Evolutionary conservation across 169 alveolate genomes (phyloP).

Genomic region (Pseudocohnilembus persalinus): DNA sequence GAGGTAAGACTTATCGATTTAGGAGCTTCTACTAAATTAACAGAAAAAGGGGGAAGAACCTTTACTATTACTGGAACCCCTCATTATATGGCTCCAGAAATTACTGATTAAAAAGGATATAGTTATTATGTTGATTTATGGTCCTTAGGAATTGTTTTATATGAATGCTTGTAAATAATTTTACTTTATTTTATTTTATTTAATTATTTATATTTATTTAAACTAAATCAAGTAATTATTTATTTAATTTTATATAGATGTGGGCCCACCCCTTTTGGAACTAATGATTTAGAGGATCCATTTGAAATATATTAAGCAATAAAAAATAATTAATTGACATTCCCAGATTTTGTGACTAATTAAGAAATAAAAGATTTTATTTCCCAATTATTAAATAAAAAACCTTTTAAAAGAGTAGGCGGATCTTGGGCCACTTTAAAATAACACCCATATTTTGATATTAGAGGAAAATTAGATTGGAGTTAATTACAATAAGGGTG

Average conservation of each 20-base stretch:
- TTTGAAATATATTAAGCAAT: background rate
- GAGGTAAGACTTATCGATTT: constrained; percentile 60
- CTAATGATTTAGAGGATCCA: background rate
- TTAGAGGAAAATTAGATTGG: background rate
- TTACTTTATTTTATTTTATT: too few species aligned
- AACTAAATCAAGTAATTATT: too few species aligned
- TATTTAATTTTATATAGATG: background rate
- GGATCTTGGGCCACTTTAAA: background rate
- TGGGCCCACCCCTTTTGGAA: background rate
- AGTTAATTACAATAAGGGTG: too few species aligned
- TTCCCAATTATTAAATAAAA: background rate
- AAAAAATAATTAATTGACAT: too few species aligned
- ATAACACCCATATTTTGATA: background rate
- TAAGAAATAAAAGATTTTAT: background rate
- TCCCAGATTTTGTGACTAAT: background rate
- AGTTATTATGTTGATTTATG: constrained; percentile 64
- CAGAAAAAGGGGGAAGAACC: constrained; percentile 43
- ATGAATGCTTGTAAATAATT: constrained; percentile 56
- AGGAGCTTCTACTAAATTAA: constrained; percentile 45
- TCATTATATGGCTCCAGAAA: constrained; percentile 74
- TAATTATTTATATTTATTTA: too few species aligned
- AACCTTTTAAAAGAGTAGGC: background rate
- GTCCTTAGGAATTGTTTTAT: constrained; percentile 74
- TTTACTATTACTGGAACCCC: constrained; percentile 72
- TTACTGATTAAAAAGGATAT: constrained; percentile 65